A percentile compares a stretch with the other conserved stretches of the same genome.
Evolutionary conservation across 225 moss, liverwort and hornwort genomes (phyloP).

Genomic region (Climacium dendroides): DNA sequence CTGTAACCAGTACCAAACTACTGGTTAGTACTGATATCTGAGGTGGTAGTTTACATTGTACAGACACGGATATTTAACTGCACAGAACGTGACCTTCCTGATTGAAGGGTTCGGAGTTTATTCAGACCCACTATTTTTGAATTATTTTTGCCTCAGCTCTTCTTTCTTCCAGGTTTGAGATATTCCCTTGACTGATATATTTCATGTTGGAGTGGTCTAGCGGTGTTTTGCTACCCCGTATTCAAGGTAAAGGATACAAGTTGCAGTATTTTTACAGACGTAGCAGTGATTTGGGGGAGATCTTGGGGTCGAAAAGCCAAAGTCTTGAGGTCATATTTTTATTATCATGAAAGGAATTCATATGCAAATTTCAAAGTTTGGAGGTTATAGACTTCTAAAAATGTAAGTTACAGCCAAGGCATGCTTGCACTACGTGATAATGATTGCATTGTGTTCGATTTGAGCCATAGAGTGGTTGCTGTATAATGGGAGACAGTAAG

Average conservation of each 20-base stretch:
- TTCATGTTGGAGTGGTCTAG: neutral
- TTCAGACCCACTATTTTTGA: neutral
- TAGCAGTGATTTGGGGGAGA: neutral
- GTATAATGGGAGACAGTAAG: neutral
- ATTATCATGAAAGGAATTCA: neutral
- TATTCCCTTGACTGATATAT: neutral
- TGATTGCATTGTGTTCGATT: neutral
- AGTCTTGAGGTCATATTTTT: neutral
- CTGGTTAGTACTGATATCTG: neutral
- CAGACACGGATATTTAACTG: slow-evolving; percentile 2
- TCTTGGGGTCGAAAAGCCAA: neutral
- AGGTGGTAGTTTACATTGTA: slow-evolving; percentile 2
- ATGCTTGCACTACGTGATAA: neutral
- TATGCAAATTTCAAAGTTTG: neutral
- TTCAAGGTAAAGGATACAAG: neutral
- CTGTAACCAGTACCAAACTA: no score
- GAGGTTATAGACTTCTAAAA: neutral
- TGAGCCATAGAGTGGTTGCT: neutral
- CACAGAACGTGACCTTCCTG: neutral
- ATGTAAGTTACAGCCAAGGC: neutral
- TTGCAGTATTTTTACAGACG: neutral
- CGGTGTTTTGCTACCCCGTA: neutral
- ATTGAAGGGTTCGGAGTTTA: neutral
- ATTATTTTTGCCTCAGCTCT: neutral
- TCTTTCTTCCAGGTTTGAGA: neutral